Evolutionary conservation across 176 grass and related monocot species (phyloP).

Genomic region (Triticum monococcum): DNA sequence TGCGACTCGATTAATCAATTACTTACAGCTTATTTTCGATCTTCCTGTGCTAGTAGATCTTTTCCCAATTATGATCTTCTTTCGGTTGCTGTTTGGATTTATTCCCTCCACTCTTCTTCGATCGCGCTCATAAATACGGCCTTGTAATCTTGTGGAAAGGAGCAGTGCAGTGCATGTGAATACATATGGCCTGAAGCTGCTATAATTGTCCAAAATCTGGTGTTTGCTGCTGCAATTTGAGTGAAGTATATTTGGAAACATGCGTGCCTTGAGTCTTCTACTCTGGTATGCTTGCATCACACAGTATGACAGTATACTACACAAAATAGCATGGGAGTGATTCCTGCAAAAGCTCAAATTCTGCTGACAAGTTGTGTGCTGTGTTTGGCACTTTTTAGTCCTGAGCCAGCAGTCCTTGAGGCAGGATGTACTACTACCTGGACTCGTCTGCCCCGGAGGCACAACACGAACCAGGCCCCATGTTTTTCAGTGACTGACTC

Average conservation of each 20-base stretch:
- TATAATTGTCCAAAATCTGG: conserved; percentile 26
- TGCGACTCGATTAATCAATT: conserved; percentile 21
- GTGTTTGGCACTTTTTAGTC: not conserved
- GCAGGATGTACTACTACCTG: no score
- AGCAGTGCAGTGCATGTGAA: no score
- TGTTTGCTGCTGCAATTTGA: not conserved
- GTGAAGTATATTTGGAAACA: not conserved
- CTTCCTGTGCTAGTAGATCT: not conserved
- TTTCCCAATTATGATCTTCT: not conserved
- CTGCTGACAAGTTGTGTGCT: not conserved
- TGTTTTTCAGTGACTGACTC: not conserved
- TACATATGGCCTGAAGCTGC: not conserved
- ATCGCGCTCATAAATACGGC: no score
- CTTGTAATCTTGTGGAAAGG: no score
- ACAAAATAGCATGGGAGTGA: not conserved
- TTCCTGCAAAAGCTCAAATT: conserved; percentile 8
- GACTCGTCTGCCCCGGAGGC: not conserved
- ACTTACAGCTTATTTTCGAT: conserved; percentile 14
- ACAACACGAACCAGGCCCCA: not conserved
- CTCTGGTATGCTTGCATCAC: not conserved
- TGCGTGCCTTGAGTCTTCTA: not conserved
- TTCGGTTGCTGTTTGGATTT: not conserved
- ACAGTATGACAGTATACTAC: not conserved
- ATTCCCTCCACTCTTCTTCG: not conserved
- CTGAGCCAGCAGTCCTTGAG: conserved; percentile 9